phyloP scores from a whole-genome alignment of 345 rosid species.

The Xanthoceras sorbifolium region DNA sequence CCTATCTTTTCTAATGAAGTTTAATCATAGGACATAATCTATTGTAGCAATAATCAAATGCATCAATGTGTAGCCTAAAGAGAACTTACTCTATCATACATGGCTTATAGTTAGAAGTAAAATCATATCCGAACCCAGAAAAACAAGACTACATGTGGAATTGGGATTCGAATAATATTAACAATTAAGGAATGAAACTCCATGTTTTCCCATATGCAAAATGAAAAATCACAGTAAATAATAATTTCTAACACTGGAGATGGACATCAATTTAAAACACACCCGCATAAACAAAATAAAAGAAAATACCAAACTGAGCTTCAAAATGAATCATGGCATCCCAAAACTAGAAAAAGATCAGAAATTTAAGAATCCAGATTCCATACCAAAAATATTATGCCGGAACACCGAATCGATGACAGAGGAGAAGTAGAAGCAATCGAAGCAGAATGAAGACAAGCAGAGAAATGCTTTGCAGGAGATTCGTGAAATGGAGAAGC shows the following conservation, averaged over 20 bases:
- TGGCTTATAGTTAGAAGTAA: not conserved
- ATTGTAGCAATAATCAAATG: not conserved
- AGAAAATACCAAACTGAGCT: not conserved
- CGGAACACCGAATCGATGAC: no score
- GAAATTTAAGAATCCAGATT: not conserved
- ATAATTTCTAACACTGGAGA: not conserved
- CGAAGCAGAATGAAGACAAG: no score
- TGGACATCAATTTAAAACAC: not conserved
- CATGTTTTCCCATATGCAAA: no score
- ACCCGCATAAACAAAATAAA: not conserved
- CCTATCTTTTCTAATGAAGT: not conserved
- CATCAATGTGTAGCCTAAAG: not conserved
- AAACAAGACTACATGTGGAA: not conserved
- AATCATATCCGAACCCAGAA: not conserved
- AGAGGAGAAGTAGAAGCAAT: no score
- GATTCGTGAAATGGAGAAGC: no score
- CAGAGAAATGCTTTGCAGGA: no score
- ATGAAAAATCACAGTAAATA: not conserved
- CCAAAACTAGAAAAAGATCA: not conserved
- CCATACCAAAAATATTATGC: not conserved
- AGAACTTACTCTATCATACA: not conserved
- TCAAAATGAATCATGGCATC: not conserved
- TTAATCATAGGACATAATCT: not conserved
- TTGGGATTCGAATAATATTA: not conserved
- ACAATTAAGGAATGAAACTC: not conserved